A percentile compares a stretch with the other conserved stretches of the same genome.
These are phyloP conservation scores for Emergomyces orientalis DNA, from an alignment of 2,329 filamentous ascomycete species.

Conservation along the genomic window DNA sequence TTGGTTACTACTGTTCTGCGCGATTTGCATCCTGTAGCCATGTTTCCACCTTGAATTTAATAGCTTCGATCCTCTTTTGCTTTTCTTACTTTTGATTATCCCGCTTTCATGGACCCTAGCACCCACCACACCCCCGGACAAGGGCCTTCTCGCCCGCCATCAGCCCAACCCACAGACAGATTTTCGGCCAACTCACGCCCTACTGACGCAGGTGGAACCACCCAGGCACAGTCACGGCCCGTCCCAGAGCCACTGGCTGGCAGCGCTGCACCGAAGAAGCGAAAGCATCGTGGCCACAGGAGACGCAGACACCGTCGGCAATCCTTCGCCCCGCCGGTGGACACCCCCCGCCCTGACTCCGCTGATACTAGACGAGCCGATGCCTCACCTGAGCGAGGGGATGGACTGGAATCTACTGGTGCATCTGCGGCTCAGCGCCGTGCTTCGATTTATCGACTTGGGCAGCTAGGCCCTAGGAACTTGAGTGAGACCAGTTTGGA, in stretches of 20 bases:
- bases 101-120: background rate
- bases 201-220: background rate
- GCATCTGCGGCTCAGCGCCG: constrained; percentile 29
- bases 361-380: constrained; percentile 22
- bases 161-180: background rate
- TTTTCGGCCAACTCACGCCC: background rate
- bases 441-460: constrained; percentile 46
- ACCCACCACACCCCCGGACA: background rate
- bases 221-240: constrained; percentile 3
- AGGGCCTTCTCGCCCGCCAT: background rate
- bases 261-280: constrained; percentile 46
- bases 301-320: constrained; percentile 67
- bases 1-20: background rate
- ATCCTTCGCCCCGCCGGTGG: constrained; percentile 64
- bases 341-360: constrained; percentile 34
- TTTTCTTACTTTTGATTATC: background rate
- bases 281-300: constrained; percentile 66
- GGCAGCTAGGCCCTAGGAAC: constrained; percentile 42
- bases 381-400: constrained; percentile 40
- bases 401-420: constrained; percentile 32
- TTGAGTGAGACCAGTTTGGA: constrained; percentile 79
- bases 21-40: background rate
- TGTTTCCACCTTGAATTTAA: background rate
- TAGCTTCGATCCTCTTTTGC: background rate
- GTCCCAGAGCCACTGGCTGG: constrained; percentile 8